phyloP scores from a whole-genome alignment of 2,329 filamentous ascomycete genomes.

The Cadophora luteo-olivacea region DNA sequence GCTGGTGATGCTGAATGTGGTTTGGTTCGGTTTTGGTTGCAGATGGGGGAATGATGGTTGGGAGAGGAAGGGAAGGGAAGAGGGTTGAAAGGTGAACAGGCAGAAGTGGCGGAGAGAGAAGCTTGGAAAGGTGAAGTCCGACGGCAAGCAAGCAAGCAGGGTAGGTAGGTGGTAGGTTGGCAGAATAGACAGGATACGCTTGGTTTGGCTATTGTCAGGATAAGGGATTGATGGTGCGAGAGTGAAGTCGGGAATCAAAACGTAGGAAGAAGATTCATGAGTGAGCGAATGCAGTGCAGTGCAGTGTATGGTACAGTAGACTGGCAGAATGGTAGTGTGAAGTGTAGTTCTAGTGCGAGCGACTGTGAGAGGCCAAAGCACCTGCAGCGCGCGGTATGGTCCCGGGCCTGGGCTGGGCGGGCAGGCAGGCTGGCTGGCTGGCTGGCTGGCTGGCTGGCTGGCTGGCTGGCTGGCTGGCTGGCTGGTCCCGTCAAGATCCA shows the following conservation, averaged over 20 bases:
- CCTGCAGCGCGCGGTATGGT: background rate
- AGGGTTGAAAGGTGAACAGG: constrained; percentile 6
- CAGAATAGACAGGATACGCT: background rate
- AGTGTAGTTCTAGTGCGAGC: background rate
- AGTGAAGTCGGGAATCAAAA: background rate
- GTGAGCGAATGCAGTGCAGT: background rate
- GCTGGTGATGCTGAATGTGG: background rate
- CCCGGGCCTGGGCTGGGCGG: too few species aligned
- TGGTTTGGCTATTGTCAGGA: background rate
- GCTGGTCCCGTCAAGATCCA: background rate
- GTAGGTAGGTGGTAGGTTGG: background rate
- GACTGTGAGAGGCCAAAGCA: background rate
- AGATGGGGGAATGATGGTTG: background rate
- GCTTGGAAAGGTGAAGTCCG: constrained; percentile 2
- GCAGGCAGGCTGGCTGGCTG: too few species aligned
- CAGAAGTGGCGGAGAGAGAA: constrained; percentile 13
- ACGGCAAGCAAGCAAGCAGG: background rate
- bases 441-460: too few species aligned
- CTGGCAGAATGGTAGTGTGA: background rate
- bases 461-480: too few species aligned
- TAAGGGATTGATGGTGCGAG: background rate
- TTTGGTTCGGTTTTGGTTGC: background rate
- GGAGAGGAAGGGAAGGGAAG: background rate
- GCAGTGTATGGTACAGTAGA: background rate
- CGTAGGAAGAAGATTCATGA: background rate